Evolutionary conservation across 2,329 filamentous ascomycete species (phyloP).

Genomic region (Hypoxylon sp.): DNA sequence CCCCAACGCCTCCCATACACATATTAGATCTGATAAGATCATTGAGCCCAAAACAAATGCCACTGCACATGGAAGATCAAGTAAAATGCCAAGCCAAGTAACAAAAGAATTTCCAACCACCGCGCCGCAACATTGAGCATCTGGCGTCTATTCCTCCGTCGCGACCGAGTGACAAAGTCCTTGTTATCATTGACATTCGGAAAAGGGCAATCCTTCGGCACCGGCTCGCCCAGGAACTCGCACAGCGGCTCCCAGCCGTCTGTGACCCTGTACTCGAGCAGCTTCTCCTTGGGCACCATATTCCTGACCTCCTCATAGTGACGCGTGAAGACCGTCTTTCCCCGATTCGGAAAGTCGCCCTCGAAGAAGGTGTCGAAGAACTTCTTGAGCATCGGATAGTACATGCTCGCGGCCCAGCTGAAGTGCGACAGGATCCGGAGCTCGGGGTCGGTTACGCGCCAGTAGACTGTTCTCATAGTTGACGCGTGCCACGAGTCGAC

Average conservation of each 20-base stretch:
- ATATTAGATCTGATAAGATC: not conserved
- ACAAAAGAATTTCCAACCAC: conserved; percentile 39
- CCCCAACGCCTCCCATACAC: not conserved
- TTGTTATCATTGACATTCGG: conserved; percentile 63
- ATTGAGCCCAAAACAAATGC: conserved; percentile 28
- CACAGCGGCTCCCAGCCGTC: conserved; percentile 57
- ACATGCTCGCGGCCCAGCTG: conserved; percentile 76
- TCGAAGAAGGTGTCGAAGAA: conserved; percentile 78
- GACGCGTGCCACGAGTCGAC: conserved; percentile 73
- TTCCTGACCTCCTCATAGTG: conserved; percentile 51
- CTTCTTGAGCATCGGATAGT: conserved; percentile 77
- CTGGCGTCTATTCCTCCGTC: conserved; percentile 60
- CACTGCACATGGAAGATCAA: conserved; percentile 48
- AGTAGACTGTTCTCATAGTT: conserved; percentile 76
- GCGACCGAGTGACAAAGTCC: conserved; percentile 62
- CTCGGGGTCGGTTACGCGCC: conserved; percentile 75
- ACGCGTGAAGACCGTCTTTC: conserved; percentile 70
- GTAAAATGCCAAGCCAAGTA: conserved; percentile 52
- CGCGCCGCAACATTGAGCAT: conserved; percentile 60
- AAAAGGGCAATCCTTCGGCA: conserved; percentile 55
- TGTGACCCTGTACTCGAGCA: conserved; percentile 52
- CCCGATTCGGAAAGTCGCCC: conserved; percentile 74
- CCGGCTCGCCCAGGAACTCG: conserved; percentile 53
- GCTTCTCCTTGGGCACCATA: conserved; percentile 50
- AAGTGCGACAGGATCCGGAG: conserved; percentile 67